Evolutionary conservation across 208 protist genomes (phyloP).

Genomic region (Novymonas esmeraldas): DNA sequence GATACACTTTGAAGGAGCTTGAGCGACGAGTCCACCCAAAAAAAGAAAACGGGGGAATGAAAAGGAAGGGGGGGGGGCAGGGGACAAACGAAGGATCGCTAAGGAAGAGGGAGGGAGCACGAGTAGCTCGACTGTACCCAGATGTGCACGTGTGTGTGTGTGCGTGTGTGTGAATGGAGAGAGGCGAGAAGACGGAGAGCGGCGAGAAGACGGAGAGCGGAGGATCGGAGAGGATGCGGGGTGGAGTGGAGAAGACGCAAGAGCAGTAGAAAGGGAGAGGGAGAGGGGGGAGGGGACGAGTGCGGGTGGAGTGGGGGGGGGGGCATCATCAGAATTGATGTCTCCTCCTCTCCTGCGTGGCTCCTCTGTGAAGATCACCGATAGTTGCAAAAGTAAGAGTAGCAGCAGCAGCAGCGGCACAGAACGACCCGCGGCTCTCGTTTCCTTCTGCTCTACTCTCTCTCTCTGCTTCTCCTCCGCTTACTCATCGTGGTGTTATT

Average conservation of each 20-base stretch:
- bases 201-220: background rate
- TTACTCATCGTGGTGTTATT: too few relatives aligned
- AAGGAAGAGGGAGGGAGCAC: too few relatives aligned
- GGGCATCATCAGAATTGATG: too few relatives aligned
- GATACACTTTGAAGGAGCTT: too few relatives aligned
- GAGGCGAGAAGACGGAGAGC: background rate
- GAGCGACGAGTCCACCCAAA: too few relatives aligned
- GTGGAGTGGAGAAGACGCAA: background rate
- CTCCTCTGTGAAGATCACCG: too few relatives aligned
- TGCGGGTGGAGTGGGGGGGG: background rate
- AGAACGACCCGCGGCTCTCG: too few relatives aligned
- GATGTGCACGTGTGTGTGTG: background rate
- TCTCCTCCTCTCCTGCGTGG: too few relatives aligned
- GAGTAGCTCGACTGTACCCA: background rate
- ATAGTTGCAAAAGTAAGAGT: too few relatives aligned
- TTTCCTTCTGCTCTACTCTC: too few relatives aligned
- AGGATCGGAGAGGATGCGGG: background rate
- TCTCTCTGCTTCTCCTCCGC: too few relatives aligned
- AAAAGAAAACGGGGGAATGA: background rate
- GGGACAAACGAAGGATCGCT: background rate
- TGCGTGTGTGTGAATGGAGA: background rate
- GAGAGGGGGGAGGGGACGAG: background rate
- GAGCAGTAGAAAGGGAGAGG: background rate
- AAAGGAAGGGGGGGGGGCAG: background rate
- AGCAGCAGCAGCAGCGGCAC: too few relatives aligned